A percentile compares a stretch with the other conserved stretches of the same genome.
Conservation (phyloP, 768 basidiomycete genomes). For the Amanita pseudoporphyria region DNA sequence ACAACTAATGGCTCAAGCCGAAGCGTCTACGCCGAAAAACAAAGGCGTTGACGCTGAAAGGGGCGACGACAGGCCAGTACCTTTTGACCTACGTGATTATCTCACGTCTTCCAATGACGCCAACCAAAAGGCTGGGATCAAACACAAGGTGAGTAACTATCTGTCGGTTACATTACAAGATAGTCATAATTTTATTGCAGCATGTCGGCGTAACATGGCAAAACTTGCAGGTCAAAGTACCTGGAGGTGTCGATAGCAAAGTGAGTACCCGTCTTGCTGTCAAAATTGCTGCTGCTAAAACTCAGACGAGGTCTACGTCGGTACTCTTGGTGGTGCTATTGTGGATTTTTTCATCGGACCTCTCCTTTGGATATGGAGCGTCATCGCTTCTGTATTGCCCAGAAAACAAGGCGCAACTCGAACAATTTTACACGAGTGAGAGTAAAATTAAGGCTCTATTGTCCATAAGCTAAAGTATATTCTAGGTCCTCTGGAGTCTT, state of each 20-base stretch:
- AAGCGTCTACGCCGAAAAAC: constrained; percentile 13
- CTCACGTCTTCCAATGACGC: constrained; percentile 59
- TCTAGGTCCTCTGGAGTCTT: constrained; percentile 55
- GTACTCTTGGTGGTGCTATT: constrained; percentile 54
- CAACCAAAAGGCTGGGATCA: constrained; percentile 53
- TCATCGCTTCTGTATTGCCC: constrained; percentile 30
- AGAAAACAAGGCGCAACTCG: constrained; percentile 29
- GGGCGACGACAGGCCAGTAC: constrained; percentile 21
- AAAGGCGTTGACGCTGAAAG: constrained; percentile 37
- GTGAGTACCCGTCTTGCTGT: constrained; percentile 19
- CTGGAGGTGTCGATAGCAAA: constrained; percentile 48
- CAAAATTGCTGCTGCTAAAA: not conserved
- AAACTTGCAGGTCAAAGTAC: constrained; percentile 50
- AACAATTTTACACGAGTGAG: constrained; percentile 52
- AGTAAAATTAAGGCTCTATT: not conserved
- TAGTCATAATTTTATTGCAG: constrained; percentile 14
- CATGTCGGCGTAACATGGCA: constrained; percentile 74
- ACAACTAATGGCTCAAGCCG: constrained; percentile 23
- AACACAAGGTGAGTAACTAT: constrained; percentile 43
- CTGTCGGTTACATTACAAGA: not conserved
- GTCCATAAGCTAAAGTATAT: constrained; percentile 1
- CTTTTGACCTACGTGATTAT: constrained; percentile 62
- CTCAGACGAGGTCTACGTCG: constrained; percentile 37
- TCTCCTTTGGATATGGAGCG: constrained; percentile 34
- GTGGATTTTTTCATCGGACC: constrained; percentile 45